These are phyloP conservation scores for Trichosporon sp. DNA, from an alignment of 1,284 basidiomycete genomes.

Conservation along the genomic window DNA sequence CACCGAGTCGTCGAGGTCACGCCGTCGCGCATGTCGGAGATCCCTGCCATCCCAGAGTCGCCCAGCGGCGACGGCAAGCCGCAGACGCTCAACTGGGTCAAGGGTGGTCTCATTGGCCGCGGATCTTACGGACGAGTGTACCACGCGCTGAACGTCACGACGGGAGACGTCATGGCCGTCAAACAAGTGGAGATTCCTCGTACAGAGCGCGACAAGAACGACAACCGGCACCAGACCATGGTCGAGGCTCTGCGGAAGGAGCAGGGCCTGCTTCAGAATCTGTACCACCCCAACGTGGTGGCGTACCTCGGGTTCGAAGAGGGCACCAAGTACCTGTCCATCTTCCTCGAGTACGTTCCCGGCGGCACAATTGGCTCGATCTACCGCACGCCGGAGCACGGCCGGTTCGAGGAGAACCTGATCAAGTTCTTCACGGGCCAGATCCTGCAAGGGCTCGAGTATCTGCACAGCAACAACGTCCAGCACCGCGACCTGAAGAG, in stretches of 20 bases:
- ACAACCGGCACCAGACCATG: slow-evolving; percentile 74
- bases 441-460: slow-evolving; percentile 85
- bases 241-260: slow-evolving; percentile 90
- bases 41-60: slow-evolving; percentile 48
- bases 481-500: slow-evolving; percentile 97
- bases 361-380: slow-evolving; percentile 94
- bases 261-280: slow-evolving; percentile 89
- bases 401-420: slow-evolving; percentile 65
- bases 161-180: slow-evolving; percentile 98
- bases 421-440: slow-evolving; percentile 90
- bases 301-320: slow-evolving; percentile 81
- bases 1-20: slow-evolving; percentile 89
- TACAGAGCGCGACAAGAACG: slow-evolving; percentile 81
- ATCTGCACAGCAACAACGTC: slow-evolving; percentile 86
- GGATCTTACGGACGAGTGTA: slow-evolving; percentile 97
- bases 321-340: slow-evolving; percentile 82
- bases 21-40: slow-evolving; percentile 54
- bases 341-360: slow-evolving; percentile 97
- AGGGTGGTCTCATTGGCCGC: slow-evolving; percentile 93
- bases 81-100: slow-evolving; percentile 93
- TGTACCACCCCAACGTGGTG: slow-evolving; percentile 96
- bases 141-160: slow-evolving; percentile 93
- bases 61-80: slow-evolving; percentile 19
- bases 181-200: slow-evolving; percentile 96
- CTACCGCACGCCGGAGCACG: slow-evolving; percentile 80